Conservation (phyloP, 2,329 filamentous ascomycete genomes). For the Diplodia seriata region DNA sequence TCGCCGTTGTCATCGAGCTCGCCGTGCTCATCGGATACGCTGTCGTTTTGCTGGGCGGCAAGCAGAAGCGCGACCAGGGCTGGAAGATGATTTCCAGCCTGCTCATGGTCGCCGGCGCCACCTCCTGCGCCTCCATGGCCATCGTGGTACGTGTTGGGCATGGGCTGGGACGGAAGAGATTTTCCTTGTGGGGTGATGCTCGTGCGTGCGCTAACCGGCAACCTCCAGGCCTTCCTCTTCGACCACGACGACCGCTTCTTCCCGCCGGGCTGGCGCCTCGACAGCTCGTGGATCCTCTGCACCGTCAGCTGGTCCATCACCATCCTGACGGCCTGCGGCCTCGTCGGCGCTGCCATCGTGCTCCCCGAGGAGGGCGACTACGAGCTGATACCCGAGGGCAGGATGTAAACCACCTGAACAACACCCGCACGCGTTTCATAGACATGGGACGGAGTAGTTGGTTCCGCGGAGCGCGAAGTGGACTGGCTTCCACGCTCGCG, state of each 20-base stretch:
- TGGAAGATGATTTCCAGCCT: constrained; percentile 78
- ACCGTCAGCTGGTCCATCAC: constrained; percentile 66
- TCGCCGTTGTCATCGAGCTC: constrained; percentile 81
- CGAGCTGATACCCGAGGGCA: constrained; percentile 67
- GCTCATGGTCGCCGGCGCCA: constrained; percentile 68
- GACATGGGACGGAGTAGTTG: constrained; percentile 13
- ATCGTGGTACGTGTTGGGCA: constrained; percentile 72
- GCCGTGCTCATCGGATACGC: constrained; percentile 80
- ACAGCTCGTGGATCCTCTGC: constrained; percentile 76
- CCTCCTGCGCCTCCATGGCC: constrained; percentile 78
- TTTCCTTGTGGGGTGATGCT: constrained; percentile 1
- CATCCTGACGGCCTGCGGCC: constrained; percentile 60
- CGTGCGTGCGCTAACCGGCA: constrained; percentile 1
- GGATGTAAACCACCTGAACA: constrained; percentile 15
- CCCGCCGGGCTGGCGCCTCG: constrained; percentile 76
- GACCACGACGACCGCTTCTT: constrained; percentile 85
- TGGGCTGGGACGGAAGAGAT: not conserved
- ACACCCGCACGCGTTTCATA: constrained; percentile 5
- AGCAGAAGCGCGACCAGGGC: constrained; percentile 78
- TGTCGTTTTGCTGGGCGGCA: constrained; percentile 78
- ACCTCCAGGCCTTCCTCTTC: constrained; percentile 75
- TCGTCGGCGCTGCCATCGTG: constrained; percentile 71
- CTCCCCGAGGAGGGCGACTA: constrained; percentile 86
- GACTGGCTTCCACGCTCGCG: constrained; percentile 25
- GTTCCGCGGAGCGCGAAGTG: constrained; percentile 18